These are phyloP conservation scores for Nectriaceae sp. DNA, from an alignment of 2,329 filamentous ascomycete species.

Conservation along the genomic window DNA sequence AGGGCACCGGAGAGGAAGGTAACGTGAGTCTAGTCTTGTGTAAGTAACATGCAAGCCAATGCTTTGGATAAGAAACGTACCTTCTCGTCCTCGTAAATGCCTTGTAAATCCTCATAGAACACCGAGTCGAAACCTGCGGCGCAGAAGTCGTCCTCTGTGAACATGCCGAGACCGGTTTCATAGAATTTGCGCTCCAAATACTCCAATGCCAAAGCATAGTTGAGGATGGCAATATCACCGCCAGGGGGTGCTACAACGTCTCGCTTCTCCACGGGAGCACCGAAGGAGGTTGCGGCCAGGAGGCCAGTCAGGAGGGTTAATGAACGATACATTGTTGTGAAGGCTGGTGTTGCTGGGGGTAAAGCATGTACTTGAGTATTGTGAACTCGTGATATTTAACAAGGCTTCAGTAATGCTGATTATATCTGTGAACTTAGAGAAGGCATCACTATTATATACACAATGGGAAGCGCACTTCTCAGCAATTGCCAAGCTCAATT, in stretches of 20 bases:
- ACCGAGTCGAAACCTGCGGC: slow-evolving; percentile 50
- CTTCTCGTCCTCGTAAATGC: slow-evolving; percentile 55
- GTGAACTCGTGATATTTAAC: too few relatives aligned
- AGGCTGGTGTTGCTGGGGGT: too few relatives aligned
- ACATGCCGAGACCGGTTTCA: slow-evolving; percentile 58
- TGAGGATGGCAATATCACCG: slow-evolving; percentile 39
- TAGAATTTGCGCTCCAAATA: slow-evolving; percentile 66
- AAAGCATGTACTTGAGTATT: too few relatives aligned
- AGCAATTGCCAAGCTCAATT: too few relatives aligned
- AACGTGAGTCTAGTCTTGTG: slow-evolving; percentile 47
- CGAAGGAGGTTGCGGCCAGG: slow-evolving; percentile 6
- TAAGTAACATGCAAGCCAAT: slow-evolving; percentile 8
- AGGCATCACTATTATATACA: slow-evolving; percentile 4
- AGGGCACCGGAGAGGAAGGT: slow-evolving; percentile 52
- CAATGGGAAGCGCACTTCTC: too few relatives aligned
- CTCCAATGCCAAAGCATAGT: slow-evolving; percentile 53
- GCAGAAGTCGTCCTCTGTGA: slow-evolving; percentile 53
- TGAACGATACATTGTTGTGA: slow-evolving; percentile 2
- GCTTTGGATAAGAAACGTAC: slow-evolving; percentile 22
- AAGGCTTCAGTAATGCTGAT: too few relatives aligned
- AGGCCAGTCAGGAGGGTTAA: slow-evolving; percentile 8
- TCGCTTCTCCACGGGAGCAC: slow-evolving; percentile 12
- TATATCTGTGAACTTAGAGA: too few relatives aligned
- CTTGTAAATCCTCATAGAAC: slow-evolving; percentile 60
- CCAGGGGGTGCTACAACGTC: slow-evolving; percentile 12